These are phyloP conservation scores for Gillenia trifoliata DNA, from an alignment of 306 rosid species.

Conservation along the genomic window DNA sequence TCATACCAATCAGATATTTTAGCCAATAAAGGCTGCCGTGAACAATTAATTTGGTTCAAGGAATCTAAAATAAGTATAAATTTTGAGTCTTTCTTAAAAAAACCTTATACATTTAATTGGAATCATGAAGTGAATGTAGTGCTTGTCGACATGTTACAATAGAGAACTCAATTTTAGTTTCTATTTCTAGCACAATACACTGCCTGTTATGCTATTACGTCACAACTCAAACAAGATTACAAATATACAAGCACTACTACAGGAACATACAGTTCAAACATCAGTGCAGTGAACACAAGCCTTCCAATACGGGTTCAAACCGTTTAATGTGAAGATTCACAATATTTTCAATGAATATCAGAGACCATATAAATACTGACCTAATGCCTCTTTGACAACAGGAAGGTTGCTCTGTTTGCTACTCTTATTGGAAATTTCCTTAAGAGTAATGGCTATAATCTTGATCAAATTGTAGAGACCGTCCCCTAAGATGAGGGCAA, in stretches of 20 bases:
- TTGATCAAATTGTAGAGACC: constrained; percentile 81
- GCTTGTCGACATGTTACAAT: no score
- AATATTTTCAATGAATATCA: constrained; percentile 1
- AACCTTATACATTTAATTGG: not conserved
- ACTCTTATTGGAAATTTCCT: constrained; percentile 59
- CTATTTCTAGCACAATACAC: not conserved
- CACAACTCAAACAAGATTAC: not conserved
- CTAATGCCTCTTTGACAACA: constrained; percentile 39
- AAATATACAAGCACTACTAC: not conserved
- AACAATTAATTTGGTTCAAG: not conserved
- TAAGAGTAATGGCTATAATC: constrained; percentile 55
- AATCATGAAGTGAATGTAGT: no score
- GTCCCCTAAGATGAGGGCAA: constrained; percentile 84
- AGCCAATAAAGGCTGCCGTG: no score
- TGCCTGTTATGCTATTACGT: not conserved
- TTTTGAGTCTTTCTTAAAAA: not conserved
- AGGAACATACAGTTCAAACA: not conserved
- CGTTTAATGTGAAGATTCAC: not conserved
- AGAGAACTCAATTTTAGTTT: not conserved
- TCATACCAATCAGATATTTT: no score
- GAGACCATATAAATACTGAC: constrained; percentile 37
- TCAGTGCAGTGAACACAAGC: not conserved
- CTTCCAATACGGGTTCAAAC: not conserved
- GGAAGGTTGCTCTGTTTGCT: constrained; percentile 57
- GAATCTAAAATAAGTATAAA: not conserved